Conservation (phyloP, 768 basidiomycete genomes). For the Boletus tomentosulus region DNA sequence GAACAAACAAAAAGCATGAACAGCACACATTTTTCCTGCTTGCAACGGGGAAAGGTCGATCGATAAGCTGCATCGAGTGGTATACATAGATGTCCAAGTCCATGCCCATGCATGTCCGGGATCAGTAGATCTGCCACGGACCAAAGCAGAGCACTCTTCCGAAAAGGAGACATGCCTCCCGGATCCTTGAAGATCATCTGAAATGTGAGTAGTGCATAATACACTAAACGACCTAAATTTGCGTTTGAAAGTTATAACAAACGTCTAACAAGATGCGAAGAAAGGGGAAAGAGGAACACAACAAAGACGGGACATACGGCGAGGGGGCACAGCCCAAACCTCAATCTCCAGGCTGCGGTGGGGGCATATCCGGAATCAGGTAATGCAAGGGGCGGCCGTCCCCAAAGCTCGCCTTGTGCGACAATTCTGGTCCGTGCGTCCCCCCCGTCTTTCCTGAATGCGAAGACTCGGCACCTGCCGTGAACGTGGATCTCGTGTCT, state of each 20-base stretch:
- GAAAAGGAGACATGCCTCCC: not conserved
- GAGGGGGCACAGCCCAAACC: constrained; percentile 2
- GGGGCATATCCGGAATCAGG: constrained; percentile 58
- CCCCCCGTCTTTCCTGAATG: constrained; percentile 20
- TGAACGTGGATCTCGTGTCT: constrained; percentile 22
- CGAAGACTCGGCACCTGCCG: constrained; percentile 24
- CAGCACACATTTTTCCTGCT: not conserved
- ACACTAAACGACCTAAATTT: not conserved
- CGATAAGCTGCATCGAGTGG: constrained; percentile 16
- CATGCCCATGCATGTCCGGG: not conserved
- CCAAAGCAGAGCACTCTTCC: not conserved
- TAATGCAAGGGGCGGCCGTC: constrained; percentile 48
- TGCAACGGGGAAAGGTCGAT: not conserved
- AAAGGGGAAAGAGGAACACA: not conserved
- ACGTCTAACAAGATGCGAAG: not conserved
- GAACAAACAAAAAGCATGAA: not conserved
- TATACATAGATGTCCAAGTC: constrained; percentile 9
- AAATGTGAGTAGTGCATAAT: constrained; percentile 5
- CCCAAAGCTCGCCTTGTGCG: constrained; percentile 45
- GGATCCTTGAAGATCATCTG: constrained; percentile 6
- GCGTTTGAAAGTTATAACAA: not conserved
- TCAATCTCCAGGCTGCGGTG: constrained; percentile 26
- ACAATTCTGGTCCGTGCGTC: constrained; percentile 20
- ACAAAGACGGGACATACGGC: not conserved
- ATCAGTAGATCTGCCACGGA: constrained; percentile 1